Evolutionary conservation across 176 grass and related monocot genomes (phyloP), one percentile per base, ranked within the genome.

Genomic region (Oryza nivara): DNA sequence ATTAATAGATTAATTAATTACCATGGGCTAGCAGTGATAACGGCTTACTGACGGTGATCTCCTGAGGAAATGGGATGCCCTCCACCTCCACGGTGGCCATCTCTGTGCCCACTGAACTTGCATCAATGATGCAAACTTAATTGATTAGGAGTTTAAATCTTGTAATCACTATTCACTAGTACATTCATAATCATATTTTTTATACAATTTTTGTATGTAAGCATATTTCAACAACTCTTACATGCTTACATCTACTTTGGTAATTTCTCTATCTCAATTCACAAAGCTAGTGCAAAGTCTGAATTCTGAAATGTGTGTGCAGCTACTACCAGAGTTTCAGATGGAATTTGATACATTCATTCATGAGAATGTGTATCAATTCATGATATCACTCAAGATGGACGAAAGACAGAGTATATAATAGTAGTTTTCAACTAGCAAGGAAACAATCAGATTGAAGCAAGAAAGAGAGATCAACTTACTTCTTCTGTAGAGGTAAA

Each of bases 11-110:
- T 54, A 54, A 17, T 56, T 56, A 56, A 3, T 68, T 15, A 67
- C 88, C 88, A 12, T 56, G 28, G 0, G 13, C 88, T 0, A 90
- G 23, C 34, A 90, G 84, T 0, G 84, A 79, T 46, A 90, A 68
- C 17, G 79, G 49, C 36, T 73, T 83, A 5, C 6, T 58, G 56
- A 1, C n/a, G 68, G 79, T 8, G 46, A 90, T 90, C 74, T 61
- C 79, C 20, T 17, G 22, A 16, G 80, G 84, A 69, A 90, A 90
- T 0, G 80, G 36, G 28, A 90, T 86, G 74, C 84, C 84, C 48
- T 90, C 86, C 79, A 82, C 79, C 0, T 76, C 61, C 14, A 86
- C 78, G 9, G 44, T 54, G 20, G 20, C 10, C 25, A 38, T 44
- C 75, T 79, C 84, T 6, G 80, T 83, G 1, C 74, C 88, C 88